Base-by-base conservation (phyloP, 331 rosid species). In the Quercus lobata region DNA sequence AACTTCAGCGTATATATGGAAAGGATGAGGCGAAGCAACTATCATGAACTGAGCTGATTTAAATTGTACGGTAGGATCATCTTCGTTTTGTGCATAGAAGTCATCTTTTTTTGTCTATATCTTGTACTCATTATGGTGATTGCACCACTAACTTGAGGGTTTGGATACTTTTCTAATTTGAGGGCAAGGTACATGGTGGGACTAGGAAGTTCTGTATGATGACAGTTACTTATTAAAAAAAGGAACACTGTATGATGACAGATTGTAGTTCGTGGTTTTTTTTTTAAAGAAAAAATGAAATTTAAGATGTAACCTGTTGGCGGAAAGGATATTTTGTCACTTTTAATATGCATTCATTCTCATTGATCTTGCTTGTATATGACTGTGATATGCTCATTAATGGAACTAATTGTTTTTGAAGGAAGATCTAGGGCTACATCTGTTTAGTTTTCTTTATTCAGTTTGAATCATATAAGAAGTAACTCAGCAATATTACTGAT, bases 1-100 rank as follows among this genome's bases (percentile, higher is more conserved):
- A 93, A 86, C 94, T 91, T 76, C 89, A 83, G 73, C 88, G 92
- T 71, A 88, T 89, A 76, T 87, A 91, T 57, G 90, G 92, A 66
- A 82, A 79, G 25, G 93, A 87, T 66, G 88, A 89, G 83, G 82
- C 77, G 41, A 83, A 83, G 63, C 92, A 71, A 44, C 57, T 80
- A 57, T 58, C 86, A 71, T 85, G 76, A 85, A 57, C 82, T 73
- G 69, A 76, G 72, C 79, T 44, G 69, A 32, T 81, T 70, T 71
- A 65, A 53, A 75, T 74, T 61, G 54, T 57, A 71, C 78, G 87
- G 75, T 76, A 54, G 81, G 66, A 73, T 25, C 71, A 35, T 82
- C 77, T 54, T 77, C 74, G 57, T 81, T 86, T 80, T 83, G 83
- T 87, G 82, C 57, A 76, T 76, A 54, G 80, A 86, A 75, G 74